Evolutionary conservation across 1,284 basidiomycete species (phyloP).

Genomic region (Fomitiporia mediterranea): DNA sequence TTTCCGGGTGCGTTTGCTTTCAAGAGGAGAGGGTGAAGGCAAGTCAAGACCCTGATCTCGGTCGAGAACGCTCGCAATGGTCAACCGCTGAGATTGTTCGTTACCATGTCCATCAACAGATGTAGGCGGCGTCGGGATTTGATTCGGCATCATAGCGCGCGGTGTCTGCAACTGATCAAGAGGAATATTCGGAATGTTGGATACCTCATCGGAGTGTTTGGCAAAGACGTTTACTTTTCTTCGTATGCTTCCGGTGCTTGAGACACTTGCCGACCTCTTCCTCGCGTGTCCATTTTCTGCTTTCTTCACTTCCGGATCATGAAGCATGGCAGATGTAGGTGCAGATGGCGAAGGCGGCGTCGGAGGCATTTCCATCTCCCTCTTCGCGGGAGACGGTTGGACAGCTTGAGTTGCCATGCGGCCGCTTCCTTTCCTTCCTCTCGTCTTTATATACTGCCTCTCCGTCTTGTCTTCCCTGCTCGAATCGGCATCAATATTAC

Average conservation of each 20-base stretch:
- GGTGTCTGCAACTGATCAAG: neutral
- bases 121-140: slow-evolving; percentile 19
- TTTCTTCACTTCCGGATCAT: neutral
- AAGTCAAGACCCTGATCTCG: neutral
- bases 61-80: slow-evolving; percentile 1
- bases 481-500: neutral
- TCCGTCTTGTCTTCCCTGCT: neutral
- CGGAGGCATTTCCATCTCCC: neutral
- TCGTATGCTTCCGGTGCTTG: neutral
- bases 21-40: neutral
- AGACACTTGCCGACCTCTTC: neutral
- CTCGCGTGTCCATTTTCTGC: neutral
- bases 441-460: neutral
- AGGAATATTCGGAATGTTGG: neutral
- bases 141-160: neutral
- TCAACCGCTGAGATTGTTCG: neutral
- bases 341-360: slow-evolving; percentile 1
- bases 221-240: neutral
- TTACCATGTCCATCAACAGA: slow-evolving; percentile 15
- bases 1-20: neutral
- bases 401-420: neutral
- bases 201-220: neutral
- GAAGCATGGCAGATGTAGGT: neutral
- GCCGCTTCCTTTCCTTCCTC: neutral
- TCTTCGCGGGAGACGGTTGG: neutral